phyloP scores from a whole-genome alignment of 2,329 filamentous ascomycete species.

The Pseudonectria foliicola region DNA sequence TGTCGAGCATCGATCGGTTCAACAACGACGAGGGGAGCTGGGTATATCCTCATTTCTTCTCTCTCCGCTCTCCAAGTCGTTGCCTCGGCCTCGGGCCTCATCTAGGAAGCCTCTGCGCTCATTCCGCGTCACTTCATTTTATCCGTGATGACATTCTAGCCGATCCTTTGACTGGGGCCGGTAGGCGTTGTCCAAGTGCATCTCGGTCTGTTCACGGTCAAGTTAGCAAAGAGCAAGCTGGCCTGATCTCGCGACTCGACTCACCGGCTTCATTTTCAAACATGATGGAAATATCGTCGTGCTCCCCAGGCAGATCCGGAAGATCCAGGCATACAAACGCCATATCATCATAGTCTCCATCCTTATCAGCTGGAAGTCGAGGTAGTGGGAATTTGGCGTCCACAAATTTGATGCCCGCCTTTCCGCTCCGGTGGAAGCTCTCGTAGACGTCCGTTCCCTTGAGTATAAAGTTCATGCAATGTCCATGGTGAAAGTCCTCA shows the following conservation, averaged over 20 bases:
- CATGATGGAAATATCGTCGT: slow-evolving; percentile 80
- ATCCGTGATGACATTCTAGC: slow-evolving; percentile 27
- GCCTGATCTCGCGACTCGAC: slow-evolving; percentile 27
- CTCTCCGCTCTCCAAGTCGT: background rate
- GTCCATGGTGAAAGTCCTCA: slow-evolving; percentile 77
- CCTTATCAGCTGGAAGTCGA: slow-evolving; percentile 45
- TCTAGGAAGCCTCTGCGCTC: background rate
- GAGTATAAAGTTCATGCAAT: slow-evolving; percentile 82
- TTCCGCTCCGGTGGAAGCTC: slow-evolving; percentile 54
- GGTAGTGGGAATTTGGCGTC: slow-evolving; percentile 89
- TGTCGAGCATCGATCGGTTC: too few species aligned
- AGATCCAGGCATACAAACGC: slow-evolving; percentile 80
- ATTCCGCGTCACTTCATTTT: slow-evolving; percentile 16
- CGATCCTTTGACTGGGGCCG: slow-evolving; percentile 48
- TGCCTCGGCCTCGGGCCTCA: too few species aligned
- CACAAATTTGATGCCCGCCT: slow-evolving; percentile 68
- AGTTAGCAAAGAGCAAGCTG: background rate
- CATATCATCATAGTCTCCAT: slow-evolving; percentile 49
- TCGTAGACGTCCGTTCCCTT: slow-evolving; percentile 82
- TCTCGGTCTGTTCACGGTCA: slow-evolving; percentile 43
- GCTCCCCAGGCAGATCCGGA: slow-evolving; percentile 83
- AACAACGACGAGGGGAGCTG: too few species aligned
- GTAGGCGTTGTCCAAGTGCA: slow-evolving; percentile 42
- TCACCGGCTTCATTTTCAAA: slow-evolving; percentile 75
- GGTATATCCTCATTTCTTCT: background rate